Evolutionary conservation across 192 early-diverging fungal species (phyloP).

Genomic region (Rhizoclosmatium globosum): DNA sequence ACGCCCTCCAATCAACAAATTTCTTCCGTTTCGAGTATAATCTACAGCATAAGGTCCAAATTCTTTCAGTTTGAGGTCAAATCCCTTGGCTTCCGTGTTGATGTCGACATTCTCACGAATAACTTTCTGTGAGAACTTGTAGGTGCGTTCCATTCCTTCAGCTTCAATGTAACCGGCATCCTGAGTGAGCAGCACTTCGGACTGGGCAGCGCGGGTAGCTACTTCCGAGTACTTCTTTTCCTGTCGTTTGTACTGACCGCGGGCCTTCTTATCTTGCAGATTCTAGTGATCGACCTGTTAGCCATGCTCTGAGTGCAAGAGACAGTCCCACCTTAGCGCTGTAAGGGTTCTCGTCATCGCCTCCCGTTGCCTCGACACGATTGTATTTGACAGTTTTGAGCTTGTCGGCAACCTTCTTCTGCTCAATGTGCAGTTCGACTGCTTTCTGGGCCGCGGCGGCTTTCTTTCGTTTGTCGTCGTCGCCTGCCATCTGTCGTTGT

Average conservation of each 20-base stretch:
- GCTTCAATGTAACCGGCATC: conserved; percentile 83
- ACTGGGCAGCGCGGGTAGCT: conserved; percentile 73
- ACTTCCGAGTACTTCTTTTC: conserved; percentile 73
- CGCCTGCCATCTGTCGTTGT: not conserved
- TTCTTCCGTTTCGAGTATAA: conserved; percentile 87
- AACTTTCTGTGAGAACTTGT: conserved; percentile 81
- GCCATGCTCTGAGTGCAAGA: not conserved
- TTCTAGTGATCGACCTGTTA: not conserved
- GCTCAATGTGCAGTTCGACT: not conserved
- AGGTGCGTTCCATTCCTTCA: conserved; percentile 91
- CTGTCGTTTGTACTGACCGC: conserved; percentile 64
- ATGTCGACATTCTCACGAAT: conserved; percentile 73
- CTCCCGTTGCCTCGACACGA: not conserved
- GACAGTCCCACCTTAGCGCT: not conserved
- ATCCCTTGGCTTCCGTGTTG: conserved; percentile 76
- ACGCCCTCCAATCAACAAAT: conserved; percentile 52
- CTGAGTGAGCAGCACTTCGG: conserved; percentile 81
- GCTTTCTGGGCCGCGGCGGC: not conserved
- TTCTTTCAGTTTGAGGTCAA: conserved; percentile 79
- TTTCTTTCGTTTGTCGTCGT: not conserved
- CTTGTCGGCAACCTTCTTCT: not conserved
- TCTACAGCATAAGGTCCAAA: conserved; percentile 91
- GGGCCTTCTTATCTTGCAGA: conserved; percentile 73
- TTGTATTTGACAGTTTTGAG: not conserved
- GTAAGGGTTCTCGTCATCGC: not conserved